Evolutionary conservation across 345 rosid genomes (phyloP).

Genomic region (Eutrema japonicum): DNA sequence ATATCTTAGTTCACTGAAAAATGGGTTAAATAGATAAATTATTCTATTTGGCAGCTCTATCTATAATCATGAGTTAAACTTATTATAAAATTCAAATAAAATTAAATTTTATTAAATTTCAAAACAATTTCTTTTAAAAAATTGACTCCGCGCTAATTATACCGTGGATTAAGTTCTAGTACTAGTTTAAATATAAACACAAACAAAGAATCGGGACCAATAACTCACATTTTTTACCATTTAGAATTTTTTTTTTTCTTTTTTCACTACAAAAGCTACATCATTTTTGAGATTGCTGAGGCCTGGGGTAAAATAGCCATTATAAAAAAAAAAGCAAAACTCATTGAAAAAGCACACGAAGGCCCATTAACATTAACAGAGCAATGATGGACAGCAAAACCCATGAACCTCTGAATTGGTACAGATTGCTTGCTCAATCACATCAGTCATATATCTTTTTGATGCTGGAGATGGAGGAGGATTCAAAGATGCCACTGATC

Average conservation of each 20-base stretch:
- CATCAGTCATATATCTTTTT: background rate
- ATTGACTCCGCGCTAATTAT: too few species aligned
- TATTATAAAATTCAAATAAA: too few species aligned
- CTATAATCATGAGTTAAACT: too few species aligned
- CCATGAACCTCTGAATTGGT: background rate
- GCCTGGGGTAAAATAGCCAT: background rate
- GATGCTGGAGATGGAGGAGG: background rate
- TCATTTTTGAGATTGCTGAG: background rate
- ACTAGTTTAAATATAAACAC: too few species aligned
- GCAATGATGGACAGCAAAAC: background rate
- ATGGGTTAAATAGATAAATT: too few species aligned
- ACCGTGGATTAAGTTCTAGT: too few species aligned
- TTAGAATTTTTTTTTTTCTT: background rate
- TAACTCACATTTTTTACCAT: background rate
- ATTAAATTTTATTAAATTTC: too few species aligned
- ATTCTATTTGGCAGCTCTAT: too few species aligned
- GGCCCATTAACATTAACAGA: constrained; percentile 19
- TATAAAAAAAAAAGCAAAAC: background rate
- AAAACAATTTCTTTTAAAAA: too few species aligned
- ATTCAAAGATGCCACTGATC: background rate
- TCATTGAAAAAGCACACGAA: background rate
- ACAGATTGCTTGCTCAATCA: background rate
- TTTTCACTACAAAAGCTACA: background rate
- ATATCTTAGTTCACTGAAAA: too few species aligned
- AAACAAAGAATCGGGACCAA: too few species aligned